These are phyloP conservation scores for Aquilaria agallochum DNA, from an alignment of 441 rosid genomes.

Conservation along the genomic window DNA sequence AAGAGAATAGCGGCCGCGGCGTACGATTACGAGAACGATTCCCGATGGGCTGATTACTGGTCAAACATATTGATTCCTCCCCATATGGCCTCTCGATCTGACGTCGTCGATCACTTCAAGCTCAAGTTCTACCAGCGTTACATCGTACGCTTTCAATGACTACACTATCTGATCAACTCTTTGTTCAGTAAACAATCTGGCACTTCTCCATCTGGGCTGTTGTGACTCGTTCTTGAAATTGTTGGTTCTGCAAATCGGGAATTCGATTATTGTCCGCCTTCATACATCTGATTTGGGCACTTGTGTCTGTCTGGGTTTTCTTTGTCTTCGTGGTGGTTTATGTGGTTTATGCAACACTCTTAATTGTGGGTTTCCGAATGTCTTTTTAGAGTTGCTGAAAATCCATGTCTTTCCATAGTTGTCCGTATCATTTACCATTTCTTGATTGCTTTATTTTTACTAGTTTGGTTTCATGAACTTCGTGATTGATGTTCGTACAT, in stretches of 20 bases:
- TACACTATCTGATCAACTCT: too few species aligned
- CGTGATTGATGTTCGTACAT: too few species aligned
- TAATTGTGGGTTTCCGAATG: background rate
- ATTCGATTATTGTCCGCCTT: too few species aligned
- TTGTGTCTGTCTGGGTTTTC: slow-evolving; percentile 2
- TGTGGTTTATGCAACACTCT: background rate
- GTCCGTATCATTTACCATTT: too few species aligned
- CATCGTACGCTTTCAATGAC: slow-evolving; percentile 40
- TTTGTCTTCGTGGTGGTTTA: background rate
- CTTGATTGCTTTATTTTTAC: too few species aligned
- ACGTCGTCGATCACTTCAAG: slow-evolving; percentile 84
- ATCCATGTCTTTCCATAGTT: too few species aligned
- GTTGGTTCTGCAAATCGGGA: too few species aligned
- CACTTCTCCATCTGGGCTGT: background rate
- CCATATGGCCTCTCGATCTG: slow-evolving; percentile 83
- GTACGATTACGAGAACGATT: slow-evolving; percentile 85
- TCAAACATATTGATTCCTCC: slow-evolving; percentile 93
- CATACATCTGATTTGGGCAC: too few species aligned
- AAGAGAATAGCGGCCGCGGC: slow-evolving; percentile 83
- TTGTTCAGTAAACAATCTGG: too few species aligned
- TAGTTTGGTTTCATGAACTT: too few species aligned
- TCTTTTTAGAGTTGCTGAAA: too few species aligned
- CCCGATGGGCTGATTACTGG: slow-evolving; percentile 94
- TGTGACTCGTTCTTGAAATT: background rate
- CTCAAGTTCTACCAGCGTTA: slow-evolving; percentile 98